A percentile compares a stretch with the other conserved stretches of the same genome.
These are phyloP conservation scores for Aspergillus ruber DNA, from an alignment of 2,329 filamentous ascomycete species.

Conservation along the genomic window DNA sequence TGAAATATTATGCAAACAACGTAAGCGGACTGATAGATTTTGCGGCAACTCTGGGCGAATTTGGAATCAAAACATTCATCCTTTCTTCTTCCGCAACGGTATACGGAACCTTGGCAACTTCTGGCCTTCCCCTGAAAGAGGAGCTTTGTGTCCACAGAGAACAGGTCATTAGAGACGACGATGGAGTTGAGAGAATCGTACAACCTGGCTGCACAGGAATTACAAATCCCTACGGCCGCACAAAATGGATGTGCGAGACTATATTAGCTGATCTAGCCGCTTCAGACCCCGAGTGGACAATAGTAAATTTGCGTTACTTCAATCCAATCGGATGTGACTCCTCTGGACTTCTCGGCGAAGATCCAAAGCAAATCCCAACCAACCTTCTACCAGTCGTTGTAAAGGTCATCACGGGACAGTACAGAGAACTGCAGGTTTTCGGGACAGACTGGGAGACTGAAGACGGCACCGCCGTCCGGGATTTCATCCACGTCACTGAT, in stretches of 20 bases:
- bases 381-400: constrained; percentile 61
- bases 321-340: constrained; percentile 62
- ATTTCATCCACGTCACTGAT: constrained; percentile 63
- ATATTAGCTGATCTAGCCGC: constrained; percentile 57
- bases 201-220: constrained; percentile 50
- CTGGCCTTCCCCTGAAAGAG: constrained; percentile 48
- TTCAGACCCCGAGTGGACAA: constrained; percentile 56
- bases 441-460: constrained; percentile 60
- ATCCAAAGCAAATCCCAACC: constrained; percentile 55
- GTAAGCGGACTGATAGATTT: constrained; percentile 59
- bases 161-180: constrained; percentile 39
- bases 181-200: constrained; percentile 38
- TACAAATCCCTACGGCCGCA: constrained; percentile 60
- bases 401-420: constrained; percentile 53
- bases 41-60: constrained; percentile 50
- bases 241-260: constrained; percentile 63
- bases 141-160: constrained; percentile 51
- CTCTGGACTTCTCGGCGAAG: constrained; percentile 58
- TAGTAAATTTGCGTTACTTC: constrained; percentile 61
- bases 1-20: constrained; percentile 64
- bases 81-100: constrained; percentile 64
- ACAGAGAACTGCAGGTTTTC: constrained; percentile 53
- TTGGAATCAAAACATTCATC: constrained; percentile 59
- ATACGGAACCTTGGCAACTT: constrained; percentile 52
- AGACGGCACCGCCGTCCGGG: constrained; percentile 60